These are phyloP conservation scores for Camellia oleifera DNA, from an alignment of 179 eudicot species.

Conservation along the genomic window DNA sequence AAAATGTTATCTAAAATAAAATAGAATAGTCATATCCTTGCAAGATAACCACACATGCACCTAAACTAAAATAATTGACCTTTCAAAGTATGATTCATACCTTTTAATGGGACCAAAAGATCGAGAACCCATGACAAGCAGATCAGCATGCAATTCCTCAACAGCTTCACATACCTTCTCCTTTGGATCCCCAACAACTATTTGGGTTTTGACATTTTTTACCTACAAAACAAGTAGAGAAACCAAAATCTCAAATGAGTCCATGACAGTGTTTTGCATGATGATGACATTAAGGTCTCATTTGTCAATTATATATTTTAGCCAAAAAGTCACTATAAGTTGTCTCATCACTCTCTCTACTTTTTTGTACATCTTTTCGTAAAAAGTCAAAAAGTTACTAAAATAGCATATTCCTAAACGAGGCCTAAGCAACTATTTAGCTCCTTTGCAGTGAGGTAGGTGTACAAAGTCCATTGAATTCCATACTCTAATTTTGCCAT, in stretches of 20 bases:
- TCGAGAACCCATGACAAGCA: conserved; percentile 84
- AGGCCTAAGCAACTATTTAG: background rate
- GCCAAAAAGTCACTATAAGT: too few species aligned
- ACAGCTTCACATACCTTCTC: conserved; percentile 78
- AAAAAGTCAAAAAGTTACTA: too few species aligned
- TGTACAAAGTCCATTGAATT: background rate
- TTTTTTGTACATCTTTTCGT: too few species aligned
- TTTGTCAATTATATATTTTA: too few species aligned
- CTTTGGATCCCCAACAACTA: conserved; percentile 74
- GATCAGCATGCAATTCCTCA: conserved; percentile 67
- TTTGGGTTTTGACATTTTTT: conserved; percentile 42
- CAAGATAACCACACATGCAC: background rate
- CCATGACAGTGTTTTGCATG: conserved; percentile 1
- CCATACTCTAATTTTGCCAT: background rate
- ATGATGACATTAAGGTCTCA: too few species aligned
- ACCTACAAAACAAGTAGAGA: conserved; percentile 27
- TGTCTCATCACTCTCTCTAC: too few species aligned
- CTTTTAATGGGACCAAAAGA: conserved; percentile 71
- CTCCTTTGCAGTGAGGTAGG: background rate
- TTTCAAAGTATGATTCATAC: conserved; percentile 23
- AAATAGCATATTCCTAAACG: too few species aligned
- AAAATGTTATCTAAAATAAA: background rate
- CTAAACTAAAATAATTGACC: background rate
- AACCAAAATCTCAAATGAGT: background rate
- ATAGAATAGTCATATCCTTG: background rate